Evolutionary conservation across 1,139 yeast species (phyloP), one percentile per base, ranked within the genome.

Genomic region (Yamadazyma conglobata): DNA sequence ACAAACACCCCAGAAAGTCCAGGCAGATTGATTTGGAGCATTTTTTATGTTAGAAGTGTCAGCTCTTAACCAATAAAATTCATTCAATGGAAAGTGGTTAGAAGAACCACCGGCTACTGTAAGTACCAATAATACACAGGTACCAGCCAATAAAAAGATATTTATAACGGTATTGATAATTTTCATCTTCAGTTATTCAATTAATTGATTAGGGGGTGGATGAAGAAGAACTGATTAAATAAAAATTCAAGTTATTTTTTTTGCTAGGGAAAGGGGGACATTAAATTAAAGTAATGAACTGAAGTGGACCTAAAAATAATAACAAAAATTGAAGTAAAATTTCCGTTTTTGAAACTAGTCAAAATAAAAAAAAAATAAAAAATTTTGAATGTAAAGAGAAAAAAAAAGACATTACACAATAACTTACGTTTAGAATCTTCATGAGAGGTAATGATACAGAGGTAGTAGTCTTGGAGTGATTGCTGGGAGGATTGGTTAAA

Each of bases 1-100:
- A 56, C 88, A 80, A 27, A 80, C 71, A 45, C 91, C 91, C 93
- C 93, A 83, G 64, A 77, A 83, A 3, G 89, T 79, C 91, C 91
- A 83, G 42, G 85, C 77, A 12, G 86, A 62, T 35, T 46, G 46
- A 19, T 55, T 37, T 21, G 71, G 68, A n/a, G 88, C 86, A 35
- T 64, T 61, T 7, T 68, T 41, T 34, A 81, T 77, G 31, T 52
- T 52, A 1, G 74, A 56, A 30, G 91, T 82, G 51, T 81, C 80
- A 30, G 81, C 91, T 52, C 73, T 64, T 27, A 83, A 51, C 88
- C 88, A 80, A 60, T 78, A 83, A 46, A 82, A 80, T 30, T 59
- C 60, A 56, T 79, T 64, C 48, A 83, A 69, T 22, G 91, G 89
- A 62, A 59, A 70, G 40, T 65, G 62, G 44, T 69, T 55, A 28